A percentile compares a stretch with the other conserved stretches of the same genome.
Evolutionary conservation across 2,329 filamentous ascomycete genomes (phyloP).

Genomic region (Colletotrichum viniferum): DNA sequence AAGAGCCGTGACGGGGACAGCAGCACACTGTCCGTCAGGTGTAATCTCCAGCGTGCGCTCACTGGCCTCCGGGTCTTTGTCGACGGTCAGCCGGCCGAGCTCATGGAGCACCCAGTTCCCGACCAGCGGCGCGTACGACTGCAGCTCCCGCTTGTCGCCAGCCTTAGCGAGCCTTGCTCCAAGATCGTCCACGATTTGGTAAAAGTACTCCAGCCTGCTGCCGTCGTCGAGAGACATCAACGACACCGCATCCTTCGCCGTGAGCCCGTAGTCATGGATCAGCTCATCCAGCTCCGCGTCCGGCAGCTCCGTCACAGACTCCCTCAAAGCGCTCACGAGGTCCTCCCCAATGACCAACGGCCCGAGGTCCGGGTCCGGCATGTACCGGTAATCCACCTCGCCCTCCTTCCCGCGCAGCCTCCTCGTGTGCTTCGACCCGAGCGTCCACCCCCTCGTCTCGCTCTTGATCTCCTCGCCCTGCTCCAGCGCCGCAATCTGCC

Average conservation of each 20-base stretch:
- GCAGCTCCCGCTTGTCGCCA: conserved; percentile 27
- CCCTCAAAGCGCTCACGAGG: conserved; percentile 67
- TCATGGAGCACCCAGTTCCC: conserved; percentile 78
- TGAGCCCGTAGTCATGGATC: conserved; percentile 68
- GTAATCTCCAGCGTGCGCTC: conserved; percentile 39
- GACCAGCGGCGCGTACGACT: conserved; percentile 49
- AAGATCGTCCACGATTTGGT: conserved; percentile 63
- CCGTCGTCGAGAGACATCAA: conserved; percentile 80
- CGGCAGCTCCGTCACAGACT: conserved; percentile 72
- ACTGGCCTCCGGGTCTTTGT: conserved; percentile 37
- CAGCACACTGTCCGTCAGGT: conserved; percentile 49
- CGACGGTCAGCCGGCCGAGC: conserved; percentile 69
- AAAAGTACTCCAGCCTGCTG: conserved; percentile 81
- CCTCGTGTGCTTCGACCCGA: conserved; percentile 83
- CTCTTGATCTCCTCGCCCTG: conserved; percentile 76
- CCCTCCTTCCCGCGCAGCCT: conserved; percentile 91
- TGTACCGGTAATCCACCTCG: conserved; percentile 96
- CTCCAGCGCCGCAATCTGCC: conserved; percentile 83
- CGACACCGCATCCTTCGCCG: conserved; percentile 81
- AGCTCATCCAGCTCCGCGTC: conserved; percentile 72
- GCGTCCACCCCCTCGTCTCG: conserved; percentile 92
- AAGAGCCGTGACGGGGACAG: conserved; percentile 51
- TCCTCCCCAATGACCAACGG: conserved; percentile 77
- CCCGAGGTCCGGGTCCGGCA: conserved; percentile 92
- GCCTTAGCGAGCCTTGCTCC: conserved; percentile 28